Percentiles rank a stretch among this genome's conserved stretches.
Conservation (phyloP, 2,329 filamentous ascomycete species). For the Trichoderma afroharzianum region DNA sequence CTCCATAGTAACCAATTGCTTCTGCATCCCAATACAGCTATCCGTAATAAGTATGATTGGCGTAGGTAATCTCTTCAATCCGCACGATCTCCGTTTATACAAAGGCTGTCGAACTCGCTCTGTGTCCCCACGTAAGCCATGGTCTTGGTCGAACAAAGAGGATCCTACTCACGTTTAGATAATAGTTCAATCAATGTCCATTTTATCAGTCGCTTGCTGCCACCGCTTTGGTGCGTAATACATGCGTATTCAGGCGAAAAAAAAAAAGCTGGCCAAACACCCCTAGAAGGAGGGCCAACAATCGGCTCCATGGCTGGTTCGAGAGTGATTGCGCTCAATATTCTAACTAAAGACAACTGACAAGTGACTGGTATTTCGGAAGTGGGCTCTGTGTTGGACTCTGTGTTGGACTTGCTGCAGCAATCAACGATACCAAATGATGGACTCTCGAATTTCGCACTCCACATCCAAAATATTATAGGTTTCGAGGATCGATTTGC, state of each 20-base stretch:
- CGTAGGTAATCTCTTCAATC: neutral
- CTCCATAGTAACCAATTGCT: neutral
- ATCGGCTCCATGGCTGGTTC: neutral
- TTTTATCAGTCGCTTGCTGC: neutral
- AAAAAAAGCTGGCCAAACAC: neutral
- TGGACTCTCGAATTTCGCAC: conserved; percentile 2
- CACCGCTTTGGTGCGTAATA: neutral
- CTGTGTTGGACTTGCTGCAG: neutral
- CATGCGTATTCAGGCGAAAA: neutral
- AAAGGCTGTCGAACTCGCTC: neutral
- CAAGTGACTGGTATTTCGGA: neutral
- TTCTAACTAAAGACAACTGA: neutral
- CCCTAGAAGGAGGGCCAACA: neutral
- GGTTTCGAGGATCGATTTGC: neutral
- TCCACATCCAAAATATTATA: neutral
- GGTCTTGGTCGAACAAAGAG: neutral
- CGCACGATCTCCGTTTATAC: neutral
- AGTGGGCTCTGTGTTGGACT: neutral
- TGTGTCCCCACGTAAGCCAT: neutral
- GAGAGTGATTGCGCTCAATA: neutral
- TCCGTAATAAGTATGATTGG: neutral
- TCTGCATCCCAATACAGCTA: neutral
- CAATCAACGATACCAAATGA: neutral
- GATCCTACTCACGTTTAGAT: neutral
- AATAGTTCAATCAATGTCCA: neutral